A percentile compares a stretch with the other conserved stretches of the same genome.
Evolutionary conservation across 1,284 basidiomycete species (phyloP).

Genomic region (Neolentinus lepideus): DNA sequence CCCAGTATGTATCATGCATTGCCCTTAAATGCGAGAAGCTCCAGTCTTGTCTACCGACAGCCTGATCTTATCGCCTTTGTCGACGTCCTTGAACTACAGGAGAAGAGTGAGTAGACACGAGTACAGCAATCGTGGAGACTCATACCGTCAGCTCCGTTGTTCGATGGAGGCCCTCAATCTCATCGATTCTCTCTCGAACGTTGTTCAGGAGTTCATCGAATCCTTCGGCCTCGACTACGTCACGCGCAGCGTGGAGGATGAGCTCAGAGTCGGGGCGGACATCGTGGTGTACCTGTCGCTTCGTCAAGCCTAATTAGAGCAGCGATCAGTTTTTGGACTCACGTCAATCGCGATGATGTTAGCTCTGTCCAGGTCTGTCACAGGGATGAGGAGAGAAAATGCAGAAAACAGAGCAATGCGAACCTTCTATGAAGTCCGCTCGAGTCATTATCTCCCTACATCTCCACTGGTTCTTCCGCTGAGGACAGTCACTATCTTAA

Average conservation of each 20-base stretch:
- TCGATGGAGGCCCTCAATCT: slow-evolving; percentile 66
- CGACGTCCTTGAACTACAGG: slow-evolving; percentile 57
- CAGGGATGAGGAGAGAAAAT: neutral
- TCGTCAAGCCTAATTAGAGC: neutral
- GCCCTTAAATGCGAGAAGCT: slow-evolving; percentile 15
- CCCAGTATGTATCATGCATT: neutral
- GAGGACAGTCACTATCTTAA: slow-evolving; percentile 4
- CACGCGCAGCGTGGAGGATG: slow-evolving; percentile 59
- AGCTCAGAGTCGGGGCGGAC: slow-evolving; percentile 76
- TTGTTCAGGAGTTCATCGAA: slow-evolving; percentile 68
- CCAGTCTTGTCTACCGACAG: slow-evolving; percentile 60
- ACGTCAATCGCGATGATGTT: slow-evolving; percentile 80
- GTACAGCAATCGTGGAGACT: neutral
- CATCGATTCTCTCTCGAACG: slow-evolving; percentile 68
- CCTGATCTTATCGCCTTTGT: slow-evolving; percentile 47
- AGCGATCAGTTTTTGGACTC: slow-evolving; percentile 16
- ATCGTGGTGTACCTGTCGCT: slow-evolving; percentile 56
- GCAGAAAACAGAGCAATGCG: slow-evolving; percentile 9
- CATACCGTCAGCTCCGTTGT: slow-evolving; percentile 66
- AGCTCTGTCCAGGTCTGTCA: slow-evolving; percentile 48
- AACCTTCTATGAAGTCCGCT: slow-evolving; percentile 73
- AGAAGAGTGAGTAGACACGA: slow-evolving; percentile 3
- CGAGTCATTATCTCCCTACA: slow-evolving; percentile 78
- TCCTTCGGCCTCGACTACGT: slow-evolving; percentile 62
- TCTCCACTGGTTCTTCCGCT: slow-evolving; percentile 35